A percentile compares a stretch with the other conserved stretches of the same genome.
Conservation (phyloP, 2,329 filamentous ascomycete genomes). For the Zymoseptoria tritici region DNA sequence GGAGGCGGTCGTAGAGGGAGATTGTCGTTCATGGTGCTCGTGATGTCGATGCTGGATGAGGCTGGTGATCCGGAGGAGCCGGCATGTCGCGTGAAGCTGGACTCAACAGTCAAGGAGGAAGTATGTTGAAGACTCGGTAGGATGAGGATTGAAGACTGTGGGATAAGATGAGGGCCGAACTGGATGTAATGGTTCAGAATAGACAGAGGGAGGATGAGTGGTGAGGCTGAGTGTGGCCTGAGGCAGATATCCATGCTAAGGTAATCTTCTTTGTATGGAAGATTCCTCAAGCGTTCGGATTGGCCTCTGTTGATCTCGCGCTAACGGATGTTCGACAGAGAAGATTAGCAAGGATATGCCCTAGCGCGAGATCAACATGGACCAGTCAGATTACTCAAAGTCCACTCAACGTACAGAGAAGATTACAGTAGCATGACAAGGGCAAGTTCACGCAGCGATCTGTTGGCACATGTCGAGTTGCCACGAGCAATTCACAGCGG, state of each 20-base stretch:
- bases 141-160: neutral
- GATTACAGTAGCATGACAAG: neutral
- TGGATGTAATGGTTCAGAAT: neutral
- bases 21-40: slow-evolving; percentile 21
- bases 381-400: no score
- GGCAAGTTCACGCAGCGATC: neutral
- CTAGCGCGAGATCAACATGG: no score
- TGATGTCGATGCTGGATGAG: neutral
- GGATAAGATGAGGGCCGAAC: neutral
- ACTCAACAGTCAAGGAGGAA: neutral
- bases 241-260: neutral
- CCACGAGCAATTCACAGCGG: neutral
- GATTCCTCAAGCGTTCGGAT: neutral
- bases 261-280: neutral
- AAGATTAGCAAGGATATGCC: no score
- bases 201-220: neutral
- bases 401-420: no score
- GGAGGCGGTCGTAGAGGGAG: slow-evolving; percentile 26
- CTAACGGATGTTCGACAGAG: no score
- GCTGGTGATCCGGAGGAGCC: neutral
- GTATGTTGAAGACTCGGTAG: neutral
- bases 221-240: neutral
- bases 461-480: neutral
- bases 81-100: neutral
- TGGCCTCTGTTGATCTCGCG: no score